Conservation (phyloP, 2,329 filamentous ascomycete species). For the Penicillium crustosum region DNA sequence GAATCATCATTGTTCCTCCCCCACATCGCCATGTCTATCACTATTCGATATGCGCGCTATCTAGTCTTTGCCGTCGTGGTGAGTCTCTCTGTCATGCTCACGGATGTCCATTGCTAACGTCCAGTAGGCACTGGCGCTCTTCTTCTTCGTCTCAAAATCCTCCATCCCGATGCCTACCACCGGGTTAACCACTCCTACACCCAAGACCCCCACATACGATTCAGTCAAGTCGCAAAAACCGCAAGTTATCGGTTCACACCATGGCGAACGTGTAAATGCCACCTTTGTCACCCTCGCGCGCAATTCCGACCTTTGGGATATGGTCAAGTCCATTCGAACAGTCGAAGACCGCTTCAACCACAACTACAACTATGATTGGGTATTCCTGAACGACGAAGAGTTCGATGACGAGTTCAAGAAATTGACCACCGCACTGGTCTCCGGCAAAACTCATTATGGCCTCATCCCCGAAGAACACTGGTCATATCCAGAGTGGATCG, state of each 20-base stretch:
- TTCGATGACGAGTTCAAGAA: constrained; percentile 94
- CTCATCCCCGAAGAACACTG: constrained; percentile 89
- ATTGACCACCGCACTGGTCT: constrained; percentile 84
- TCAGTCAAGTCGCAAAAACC: constrained; percentile 19
- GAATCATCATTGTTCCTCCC: constrained; percentile 6
- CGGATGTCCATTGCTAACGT: not conserved
- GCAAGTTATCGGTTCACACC: constrained; percentile 52
- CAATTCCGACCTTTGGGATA: constrained; percentile 94
- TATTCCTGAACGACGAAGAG: constrained; percentile 94
- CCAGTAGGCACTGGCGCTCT: constrained; percentile 61
- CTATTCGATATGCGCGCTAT: constrained; percentile 54
- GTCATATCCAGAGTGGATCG: constrained; percentile 95
- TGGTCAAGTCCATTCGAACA: constrained; percentile 90
- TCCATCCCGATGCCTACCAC: constrained; percentile 44
- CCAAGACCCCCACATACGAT: constrained; percentile 22
- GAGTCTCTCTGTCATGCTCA: constrained; percentile 41
- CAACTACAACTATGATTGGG: constrained; percentile 97
- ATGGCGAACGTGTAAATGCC: constrained; percentile 79
- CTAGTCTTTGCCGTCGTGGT: constrained; percentile 83
- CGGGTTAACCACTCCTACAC: constrained; percentile 14
- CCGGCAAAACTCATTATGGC: constrained; percentile 88
- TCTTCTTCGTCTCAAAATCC: constrained; percentile 78
- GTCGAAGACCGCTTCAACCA: constrained; percentile 98
- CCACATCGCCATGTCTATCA: constrained; percentile 21
- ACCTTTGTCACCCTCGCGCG: constrained; percentile 95